Percentiles rank a stretch among this genome's conserved stretches.
Evolutionary conservation across 108 stramenopile species (phyloP).

Genomic region (Mediolabrus comicus): DNA sequence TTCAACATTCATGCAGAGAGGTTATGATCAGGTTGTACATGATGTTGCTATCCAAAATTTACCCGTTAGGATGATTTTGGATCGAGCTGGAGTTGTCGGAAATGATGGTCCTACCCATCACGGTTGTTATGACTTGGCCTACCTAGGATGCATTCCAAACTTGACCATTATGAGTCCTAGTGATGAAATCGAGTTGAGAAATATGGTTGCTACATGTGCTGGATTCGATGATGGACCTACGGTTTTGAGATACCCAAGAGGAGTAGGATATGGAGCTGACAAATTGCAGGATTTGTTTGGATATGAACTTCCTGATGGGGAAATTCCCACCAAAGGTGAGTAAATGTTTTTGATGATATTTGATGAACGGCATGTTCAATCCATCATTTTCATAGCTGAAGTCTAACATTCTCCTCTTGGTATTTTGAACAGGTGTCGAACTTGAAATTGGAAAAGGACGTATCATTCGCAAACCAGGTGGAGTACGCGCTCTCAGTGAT

Average conservation of each 20-base stretch:
- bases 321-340: conserved; percentile 79
- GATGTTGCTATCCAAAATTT: conserved; percentile 97
- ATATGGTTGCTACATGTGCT: conserved; percentile 94
- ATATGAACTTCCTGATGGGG: conserved; percentile 79
- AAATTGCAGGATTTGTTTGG: conserved; percentile 82
- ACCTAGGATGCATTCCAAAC: conserved; percentile 93
- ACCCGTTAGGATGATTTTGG: conserved; percentile 94
- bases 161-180: conserved; percentile 95
- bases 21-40: conserved; percentile 96
- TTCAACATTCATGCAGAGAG: conserved; percentile 97
- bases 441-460: conserved; percentile 94
- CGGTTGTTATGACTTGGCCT: conserved; percentile 91
- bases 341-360: background rate
- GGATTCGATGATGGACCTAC: conserved; percentile 86
- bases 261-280: conserved; percentile 92
- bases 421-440: conserved; percentile 48
- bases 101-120: conserved; percentile 98
- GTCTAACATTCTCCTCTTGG: background rate
- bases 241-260: conserved; percentile 90
- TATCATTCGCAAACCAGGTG: conserved; percentile 82
- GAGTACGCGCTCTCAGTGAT: conserved; percentile 57
- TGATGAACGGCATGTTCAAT: background rate
- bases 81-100: conserved; percentile 94
- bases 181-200: conserved; percentile 92
- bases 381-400: conserved; percentile 14